Evolutionary conservation across 2,329 filamentous ascomycete species (phyloP), one percentile per base, ranked within the genome.

Genomic region (Cladosporium sp.): DNA sequence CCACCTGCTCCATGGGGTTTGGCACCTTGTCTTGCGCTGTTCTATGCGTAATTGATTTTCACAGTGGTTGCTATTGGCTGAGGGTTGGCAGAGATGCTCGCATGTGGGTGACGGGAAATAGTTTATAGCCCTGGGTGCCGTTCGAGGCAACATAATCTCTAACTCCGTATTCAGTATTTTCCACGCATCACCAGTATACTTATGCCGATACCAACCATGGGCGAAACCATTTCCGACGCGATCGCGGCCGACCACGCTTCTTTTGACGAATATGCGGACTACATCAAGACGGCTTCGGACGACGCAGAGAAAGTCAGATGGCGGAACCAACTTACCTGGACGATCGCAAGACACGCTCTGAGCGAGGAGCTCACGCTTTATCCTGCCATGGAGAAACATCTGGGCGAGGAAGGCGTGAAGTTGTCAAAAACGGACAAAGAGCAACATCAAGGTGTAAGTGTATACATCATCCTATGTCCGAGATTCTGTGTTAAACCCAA

Each of bases 281-380:
- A 70, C 13, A 67, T 78, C 30, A 54, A 73, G 51, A 66, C 68
- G 36, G 64, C 71, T 4, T 60, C 58, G 13, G 70, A 77, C 44
- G 57, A 59, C 27, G 74, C 77, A 27, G 66, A 72, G 20, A 68
- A 72, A 48, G 66, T 64, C 5, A 68, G 72, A 11, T 78, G 67
- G 52, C 71, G 75, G 50, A 79, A 80, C 49, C 70, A 76, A 52
- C 76, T 80, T 54, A 73, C 70, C 12, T 79, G 77, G 77, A 74
- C 78, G 52, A 65, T 80, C 0, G 73, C 76, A 20, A 73, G 76
- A 8, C 76, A 80, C 58, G 69, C 73, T 0, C 68, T 79, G 44
- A 74, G 71, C 7, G 75, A 80, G 53, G 77, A 80, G 55, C 60
- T 79, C 5, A 62, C 68, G 6, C 58, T 69, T 7, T 70, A 70